Percentiles rank a stretch among this genome's conserved stretches.
These are phyloP conservation scores for Kwoniella sp. DNA, from an alignment of 768 basidiomycete genomes.

Conservation along the genomic window DNA sequence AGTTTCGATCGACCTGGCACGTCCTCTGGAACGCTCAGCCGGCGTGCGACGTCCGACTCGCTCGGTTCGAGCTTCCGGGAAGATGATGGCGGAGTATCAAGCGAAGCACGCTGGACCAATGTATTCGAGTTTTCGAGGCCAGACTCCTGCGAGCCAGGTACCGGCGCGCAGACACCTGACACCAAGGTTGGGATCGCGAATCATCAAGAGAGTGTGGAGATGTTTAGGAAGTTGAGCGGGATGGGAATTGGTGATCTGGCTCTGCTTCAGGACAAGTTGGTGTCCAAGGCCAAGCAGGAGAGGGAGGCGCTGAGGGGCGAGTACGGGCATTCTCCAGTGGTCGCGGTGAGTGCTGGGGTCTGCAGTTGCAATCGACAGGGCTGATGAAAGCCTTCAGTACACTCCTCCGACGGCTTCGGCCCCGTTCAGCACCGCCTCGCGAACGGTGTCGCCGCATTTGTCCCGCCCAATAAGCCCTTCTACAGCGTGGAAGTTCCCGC, in stretches of 20 bases:
- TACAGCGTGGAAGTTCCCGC: conserved; percentile 14
- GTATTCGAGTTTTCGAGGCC: background rate
- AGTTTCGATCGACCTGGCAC: no score
- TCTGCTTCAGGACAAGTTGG: conserved; percentile 29
- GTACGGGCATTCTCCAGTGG: conserved; percentile 7
- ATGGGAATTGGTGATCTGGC: conserved; percentile 26
- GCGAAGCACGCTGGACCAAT: conserved; percentile 12
- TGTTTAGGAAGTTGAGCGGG: conserved; percentile 22
- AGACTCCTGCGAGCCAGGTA: background rate
- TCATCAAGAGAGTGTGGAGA: conserved; percentile 4
- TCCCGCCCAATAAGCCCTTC: conserved; percentile 11
- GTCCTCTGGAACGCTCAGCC: no score
- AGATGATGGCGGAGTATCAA: background rate
- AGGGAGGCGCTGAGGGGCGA: conserved; percentile 25
- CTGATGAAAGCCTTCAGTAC: background rate
- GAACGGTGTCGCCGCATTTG: conserved; percentile 8
- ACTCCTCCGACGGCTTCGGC: conserved; percentile 3
- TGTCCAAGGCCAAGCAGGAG: conserved; percentile 33
- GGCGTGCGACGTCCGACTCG: conserved; percentile 5
- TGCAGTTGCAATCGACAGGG: background rate
- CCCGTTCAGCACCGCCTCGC: background rate
- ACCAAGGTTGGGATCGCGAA: no score
- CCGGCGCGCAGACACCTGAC: background rate
- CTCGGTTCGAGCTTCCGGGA: conserved; percentile 14
- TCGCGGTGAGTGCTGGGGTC: conserved; percentile 9